A percentile compares a stretch with the other conserved stretches of the same genome.
phyloP scores from a whole-genome alignment of 2,329 filamentous ascomycete species.

The Arthrobotrys megalospora region DNA sequence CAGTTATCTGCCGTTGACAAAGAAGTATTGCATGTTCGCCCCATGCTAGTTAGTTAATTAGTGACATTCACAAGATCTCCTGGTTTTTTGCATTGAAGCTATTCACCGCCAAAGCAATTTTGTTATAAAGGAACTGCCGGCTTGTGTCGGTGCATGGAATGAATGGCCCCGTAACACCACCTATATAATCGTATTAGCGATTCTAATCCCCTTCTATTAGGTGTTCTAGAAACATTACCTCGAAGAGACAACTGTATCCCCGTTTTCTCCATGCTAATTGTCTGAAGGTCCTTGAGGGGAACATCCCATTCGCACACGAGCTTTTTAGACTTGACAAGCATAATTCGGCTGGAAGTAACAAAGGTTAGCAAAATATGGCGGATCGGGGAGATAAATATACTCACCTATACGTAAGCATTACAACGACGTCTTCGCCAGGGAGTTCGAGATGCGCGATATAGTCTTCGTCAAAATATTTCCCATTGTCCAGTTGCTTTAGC shows the following conservation, averaged over 20 bases:
- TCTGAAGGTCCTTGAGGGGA: constrained; percentile 94
- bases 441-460: constrained; percentile 98
- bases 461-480: constrained; percentile 96
- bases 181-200: constrained; percentile 13
- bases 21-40: neutral
- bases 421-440: constrained; percentile 86
- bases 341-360: constrained; percentile 73
- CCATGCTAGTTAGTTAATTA: neutral
- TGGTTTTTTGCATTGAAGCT: constrained; percentile 62
- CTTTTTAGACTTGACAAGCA: constrained; percentile 89
- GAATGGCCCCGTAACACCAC: constrained; percentile 57
- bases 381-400: constrained; percentile 16
- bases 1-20: neutral
- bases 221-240: constrained; percentile 75
- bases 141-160: constrained; percentile 58
- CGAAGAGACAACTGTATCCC: constrained; percentile 90
- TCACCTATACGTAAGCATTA: constrained; percentile 84
- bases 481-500: constrained; percentile 98
- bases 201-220: neutral
- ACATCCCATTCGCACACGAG: constrained; percentile 96
- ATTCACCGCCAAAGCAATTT: constrained; percentile 64
- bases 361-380: neutral
- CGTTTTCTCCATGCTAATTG: constrained; percentile 95
- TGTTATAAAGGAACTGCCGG: constrained; percentile 58
- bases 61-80: constrained; percentile 26